These are phyloP conservation scores for Hymenochaete sp. DNA, from an alignment of 1,284 basidiomycete genomes.

Conservation along the genomic window DNA sequence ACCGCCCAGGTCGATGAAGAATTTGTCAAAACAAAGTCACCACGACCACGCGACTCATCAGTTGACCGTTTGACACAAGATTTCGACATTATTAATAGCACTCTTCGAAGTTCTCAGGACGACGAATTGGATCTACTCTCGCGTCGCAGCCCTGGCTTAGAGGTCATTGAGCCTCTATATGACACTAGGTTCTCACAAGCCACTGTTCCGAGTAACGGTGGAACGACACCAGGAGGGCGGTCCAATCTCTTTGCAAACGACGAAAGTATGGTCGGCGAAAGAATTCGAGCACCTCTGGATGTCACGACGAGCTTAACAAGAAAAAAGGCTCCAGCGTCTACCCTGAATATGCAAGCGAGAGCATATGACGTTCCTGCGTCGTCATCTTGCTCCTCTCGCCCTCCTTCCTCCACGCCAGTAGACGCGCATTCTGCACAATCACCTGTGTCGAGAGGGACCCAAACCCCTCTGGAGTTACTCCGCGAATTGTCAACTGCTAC, in stretches of 20 bases:
- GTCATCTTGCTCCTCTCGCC: background rate
- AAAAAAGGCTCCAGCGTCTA: too few relatives aligned
- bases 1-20: background rate
- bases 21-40: too few relatives aligned
- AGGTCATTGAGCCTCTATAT: too few relatives aligned
- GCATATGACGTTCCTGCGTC: background rate
- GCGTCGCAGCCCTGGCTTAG: too few relatives aligned
- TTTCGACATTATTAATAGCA: background rate
- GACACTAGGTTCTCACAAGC: background rate
- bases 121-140: too few relatives aligned
- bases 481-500: slow-evolving; percentile 1
- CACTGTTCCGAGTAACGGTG: background rate
- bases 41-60: too few relatives aligned
- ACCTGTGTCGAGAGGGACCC: background rate
- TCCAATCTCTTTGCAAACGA: background rate
- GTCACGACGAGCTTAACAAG: slow-evolving; percentile 13
- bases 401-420: background rate
- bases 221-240: background rate
- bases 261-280: background rate
- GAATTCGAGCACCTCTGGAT: background rate
- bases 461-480: background rate
- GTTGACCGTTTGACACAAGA: too few relatives aligned
- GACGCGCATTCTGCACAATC: background rate
- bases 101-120: too few relatives aligned
- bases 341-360: slow-evolving; percentile 7